Evolutionary conservation across 139 green algal genomes (phyloP).

Genomic region (Picochlorum sp.): DNA sequence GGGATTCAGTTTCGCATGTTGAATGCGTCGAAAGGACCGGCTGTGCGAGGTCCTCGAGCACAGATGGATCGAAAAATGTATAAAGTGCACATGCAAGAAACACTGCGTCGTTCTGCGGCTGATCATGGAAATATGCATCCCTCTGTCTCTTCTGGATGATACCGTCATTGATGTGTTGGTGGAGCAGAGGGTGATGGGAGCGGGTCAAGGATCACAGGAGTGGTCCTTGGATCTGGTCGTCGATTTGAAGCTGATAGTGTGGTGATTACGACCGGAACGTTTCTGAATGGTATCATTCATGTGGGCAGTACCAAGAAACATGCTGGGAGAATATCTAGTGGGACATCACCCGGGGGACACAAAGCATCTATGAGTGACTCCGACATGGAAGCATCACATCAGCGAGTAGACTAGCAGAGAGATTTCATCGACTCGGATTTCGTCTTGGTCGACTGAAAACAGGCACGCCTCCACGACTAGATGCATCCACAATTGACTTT

Average conservation of each 20-base stretch:
- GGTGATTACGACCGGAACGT: conserved; percentile 50
- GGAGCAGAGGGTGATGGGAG: not conserved
- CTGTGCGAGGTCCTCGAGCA: conserved; percentile 42
- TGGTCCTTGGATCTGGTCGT: conserved; percentile 29
- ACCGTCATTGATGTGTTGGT: conserved; percentile 41
- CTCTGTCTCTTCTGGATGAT: conserved; percentile 28
- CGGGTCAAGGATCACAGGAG: conserved; percentile 8
- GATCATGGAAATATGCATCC: no score
- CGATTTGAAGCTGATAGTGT: conserved; percentile 24
- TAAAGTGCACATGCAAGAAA: conserved; percentile 35
- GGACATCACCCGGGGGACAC: not conserved
- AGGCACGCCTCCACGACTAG: conserved; percentile 44
- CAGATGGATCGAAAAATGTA: conserved; percentile 57
- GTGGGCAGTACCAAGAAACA: conserved; percentile 33
- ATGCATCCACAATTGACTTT: conserved; percentile 43
- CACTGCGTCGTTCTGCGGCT: no score
- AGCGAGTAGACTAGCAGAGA: conserved; percentile 21
- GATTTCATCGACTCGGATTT: conserved; percentile 29
- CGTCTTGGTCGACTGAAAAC: conserved; percentile 43
- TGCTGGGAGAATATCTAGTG: conserved; percentile 32
- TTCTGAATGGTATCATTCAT: conserved; percentile 43
- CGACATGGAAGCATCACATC: conserved; percentile 23
- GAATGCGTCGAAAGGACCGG: conserved; percentile 45
- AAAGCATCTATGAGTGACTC: conserved; percentile 14
- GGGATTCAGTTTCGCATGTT: conserved; percentile 57